Percentiles rank a stretch among this genome's conserved stretches.
Conservation (phyloP, 495 filamentous ascomycete genomes). For the Elasticomyces elasticus region DNA sequence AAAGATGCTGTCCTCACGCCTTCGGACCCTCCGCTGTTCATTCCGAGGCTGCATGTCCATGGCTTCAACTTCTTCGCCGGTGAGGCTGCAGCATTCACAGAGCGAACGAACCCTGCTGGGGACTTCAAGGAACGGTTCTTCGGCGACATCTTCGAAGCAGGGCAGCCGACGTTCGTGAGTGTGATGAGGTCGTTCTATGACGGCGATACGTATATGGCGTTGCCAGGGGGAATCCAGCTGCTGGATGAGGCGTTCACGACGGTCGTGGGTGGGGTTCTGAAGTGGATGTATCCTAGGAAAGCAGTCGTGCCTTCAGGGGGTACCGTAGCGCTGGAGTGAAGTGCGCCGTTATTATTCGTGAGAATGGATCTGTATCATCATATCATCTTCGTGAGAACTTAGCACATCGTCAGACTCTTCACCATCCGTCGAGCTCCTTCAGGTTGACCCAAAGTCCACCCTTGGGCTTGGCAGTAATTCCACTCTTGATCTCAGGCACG, state of each 20-base stretch:
- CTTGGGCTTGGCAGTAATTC: slow-evolving; percentile 33
- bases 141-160: neutral
- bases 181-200: neutral
- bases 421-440: slow-evolving; percentile 24
- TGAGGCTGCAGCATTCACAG: neutral
- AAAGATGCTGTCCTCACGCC: neutral
- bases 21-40: neutral
- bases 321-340: neutral
- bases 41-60: neutral
- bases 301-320: neutral
- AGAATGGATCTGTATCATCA: neutral
- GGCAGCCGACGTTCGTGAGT: neutral
- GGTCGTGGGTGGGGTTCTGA: neutral
- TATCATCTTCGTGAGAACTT: neutral
- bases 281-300: neutral
- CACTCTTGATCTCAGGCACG: slow-evolving; percentile 30
- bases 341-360: neutral
- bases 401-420: neutral
- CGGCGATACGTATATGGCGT: neutral
- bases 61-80: neutral
- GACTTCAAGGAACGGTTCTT: neutral
- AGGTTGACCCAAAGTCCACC: slow-evolving; percentile 26
- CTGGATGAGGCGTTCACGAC: neutral
- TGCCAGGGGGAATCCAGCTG: neutral
- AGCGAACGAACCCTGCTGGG: neutral